Conservation (phyloP, 345 rosid genomes). For the Capsella bursapastoris region DNA sequence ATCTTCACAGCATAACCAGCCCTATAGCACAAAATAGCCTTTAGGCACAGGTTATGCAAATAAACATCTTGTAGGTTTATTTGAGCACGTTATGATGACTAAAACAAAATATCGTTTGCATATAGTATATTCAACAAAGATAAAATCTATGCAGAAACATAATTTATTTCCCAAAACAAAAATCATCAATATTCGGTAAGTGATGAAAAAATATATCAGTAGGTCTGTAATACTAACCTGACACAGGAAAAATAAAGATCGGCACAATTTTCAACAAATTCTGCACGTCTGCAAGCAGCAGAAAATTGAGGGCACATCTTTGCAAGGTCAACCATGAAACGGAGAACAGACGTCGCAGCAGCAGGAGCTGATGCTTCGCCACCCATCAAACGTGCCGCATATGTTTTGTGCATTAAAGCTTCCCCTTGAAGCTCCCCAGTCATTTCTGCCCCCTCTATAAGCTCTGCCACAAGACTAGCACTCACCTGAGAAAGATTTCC, state of each 20-base stretch:
- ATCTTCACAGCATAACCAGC: slow-evolving; percentile 86
- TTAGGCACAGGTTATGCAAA: slow-evolving; percentile 25
- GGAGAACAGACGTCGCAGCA: slow-evolving; percentile 92
- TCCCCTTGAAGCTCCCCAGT: slow-evolving; percentile 99
- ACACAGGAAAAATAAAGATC: slow-evolving; percentile 96
- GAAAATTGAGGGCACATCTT: slow-evolving; percentile 97
- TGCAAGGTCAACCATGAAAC: slow-evolving; percentile 99
- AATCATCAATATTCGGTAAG: slow-evolving; percentile 31
- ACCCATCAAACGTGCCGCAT: slow-evolving; percentile 98
- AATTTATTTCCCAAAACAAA: slow-evolving; percentile 15
- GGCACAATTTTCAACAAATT: slow-evolving; percentile 87
- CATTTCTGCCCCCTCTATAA: slow-evolving; percentile 90
- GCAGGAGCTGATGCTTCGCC: slow-evolving; percentile 99
- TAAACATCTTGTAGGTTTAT: slow-evolving; percentile 12
- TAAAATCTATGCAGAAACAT: background rate
- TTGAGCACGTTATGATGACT: slow-evolving; percentile 18
- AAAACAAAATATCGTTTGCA: slow-evolving; percentile 25
- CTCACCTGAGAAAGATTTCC: slow-evolving; percentile 91
- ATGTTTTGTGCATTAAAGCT: slow-evolving; percentile 99
- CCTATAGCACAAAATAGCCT: slow-evolving; percentile 53
- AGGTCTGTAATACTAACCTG: slow-evolving; percentile 64
- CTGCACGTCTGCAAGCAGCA: slow-evolving; percentile 88
- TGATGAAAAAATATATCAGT: slow-evolving; percentile 27
- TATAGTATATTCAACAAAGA: slow-evolving; percentile 6
- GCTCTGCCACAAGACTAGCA: slow-evolving; percentile 92